Base-by-base conservation (phyloP, 2,329 filamentous ascomycete genomes). In the Falciphora oryzae region DNA sequence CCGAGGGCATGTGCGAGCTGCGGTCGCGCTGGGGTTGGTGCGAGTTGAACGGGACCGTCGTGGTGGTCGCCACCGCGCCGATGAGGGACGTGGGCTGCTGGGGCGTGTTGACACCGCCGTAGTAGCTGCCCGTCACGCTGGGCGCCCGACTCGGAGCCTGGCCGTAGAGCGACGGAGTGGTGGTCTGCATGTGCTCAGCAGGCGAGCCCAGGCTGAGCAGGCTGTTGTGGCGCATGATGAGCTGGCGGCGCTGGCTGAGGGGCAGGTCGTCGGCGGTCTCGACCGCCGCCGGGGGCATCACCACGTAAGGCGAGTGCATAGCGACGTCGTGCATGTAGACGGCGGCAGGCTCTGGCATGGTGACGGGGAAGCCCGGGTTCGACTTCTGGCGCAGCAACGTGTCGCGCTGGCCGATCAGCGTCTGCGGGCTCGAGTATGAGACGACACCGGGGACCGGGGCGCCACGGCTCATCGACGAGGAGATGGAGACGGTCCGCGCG, bases 181-280 rank as follows among this genome's bases (percentile, higher is more conserved):
- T 7, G 38, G 14, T 22, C 16, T 6, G 38, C 38, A n/a, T 11
- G 7, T 53, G 22, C 18, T 53, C 44, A 5, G 66, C 62, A 22
- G 68, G 65, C 0, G 59, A 62, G 10, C 22, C 28, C 70, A 75
- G 57, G 67, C 69, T 70, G 67, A 76, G 73, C 61, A 78, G 67
- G 70, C 80, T 83, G 67, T 73, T 80, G 57, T 84, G 82, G 38
- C 84, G 85, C 65, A 90, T 85, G 64, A 90, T 85, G 32, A 90
- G 74, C 59, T 84, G 77, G 64, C 83, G 83, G 58, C 90, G 87
- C 70, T 90, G 85, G 57, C 86, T 89, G 25, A 95, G 80, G 0
- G 91, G 88, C 68, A 94, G 80, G 65, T 93, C 85, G 66, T 93
- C 91, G 1, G 82, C 13, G 78, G 68, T 85, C 2, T 53, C 83